Base-by-base conservation (phyloP, 1,284 basidiomycete genomes). In the Ustilago trichophora region DNA sequence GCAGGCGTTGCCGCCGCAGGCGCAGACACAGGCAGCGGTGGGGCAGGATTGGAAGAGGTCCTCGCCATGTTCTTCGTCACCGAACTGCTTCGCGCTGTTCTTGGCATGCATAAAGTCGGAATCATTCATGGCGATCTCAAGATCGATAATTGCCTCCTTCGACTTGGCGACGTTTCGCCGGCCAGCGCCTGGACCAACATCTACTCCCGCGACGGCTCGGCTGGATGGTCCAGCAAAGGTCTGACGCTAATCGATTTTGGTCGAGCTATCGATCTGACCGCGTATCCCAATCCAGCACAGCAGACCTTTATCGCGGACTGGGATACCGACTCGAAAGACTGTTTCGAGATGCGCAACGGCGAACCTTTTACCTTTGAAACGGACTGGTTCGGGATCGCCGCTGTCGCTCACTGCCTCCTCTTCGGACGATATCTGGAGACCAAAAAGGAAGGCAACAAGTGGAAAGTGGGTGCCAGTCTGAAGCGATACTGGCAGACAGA, bases 101-200 rank as follows among this genome's bases (percentile, higher is more conserved):
- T 96, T 77, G 88, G 86, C 19, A 86, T 98, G 81, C 96, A 98
- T 81, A 63, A 81, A 9, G 85, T 85, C 0, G 90, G 91, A 15
- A 90, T 98, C 83, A 90, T 99, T 71, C 96, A 99, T 76, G 95
- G 96, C 35, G 96, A 99, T 83, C 86, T 99, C 73, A 99, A 99
- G 85, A 97, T 98, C 80, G 96, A 99, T 84, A 99, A 99, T 83
- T 97, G 94, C 80, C 86, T 99, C 12, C 85, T 98, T 8, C 88
- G 96, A 4, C 85, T 98, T 24, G 91, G 93, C 11, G 89, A 92
- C 45, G 64, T 73, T 8, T 88, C 90, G 0, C 88, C 88, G 15
- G 88, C 88, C 2, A 62, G 55, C 15, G 82, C 85, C 0, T 94
- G 95, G 90, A 86, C 88, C 2, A 84, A 87, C 48, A 83, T 85